These are phyloP conservation scores for Coemansia sp. DNA, from an alignment of 192 early-diverging fungal genomes.

Conservation along the genomic window DNA sequence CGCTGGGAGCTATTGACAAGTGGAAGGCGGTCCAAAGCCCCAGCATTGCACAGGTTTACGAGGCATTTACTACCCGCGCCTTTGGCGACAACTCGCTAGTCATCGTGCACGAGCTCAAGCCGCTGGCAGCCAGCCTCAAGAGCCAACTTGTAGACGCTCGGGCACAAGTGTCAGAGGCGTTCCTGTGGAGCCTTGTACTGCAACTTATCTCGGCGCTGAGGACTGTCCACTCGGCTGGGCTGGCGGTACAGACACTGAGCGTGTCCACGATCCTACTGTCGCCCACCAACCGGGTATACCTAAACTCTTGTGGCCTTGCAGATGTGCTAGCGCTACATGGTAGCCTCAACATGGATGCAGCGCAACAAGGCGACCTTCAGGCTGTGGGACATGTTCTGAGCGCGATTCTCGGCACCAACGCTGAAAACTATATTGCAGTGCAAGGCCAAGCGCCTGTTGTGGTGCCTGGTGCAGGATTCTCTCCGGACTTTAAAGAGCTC, in stretches of 20 bases:
- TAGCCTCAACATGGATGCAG: slow-evolving; percentile 17
- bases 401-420: slow-evolving; percentile 18
- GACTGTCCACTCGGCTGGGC: slow-evolving; percentile 76
- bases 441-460: slow-evolving; percentile 61
- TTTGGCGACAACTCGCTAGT: slow-evolving; percentile 97
- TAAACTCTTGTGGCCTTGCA: slow-evolving; percentile 36
- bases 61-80: slow-evolving; percentile 93
- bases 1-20: slow-evolving; percentile 78
- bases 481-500: slow-evolving; percentile 80
- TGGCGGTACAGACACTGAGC: slow-evolving; percentile 78
- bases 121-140: slow-evolving; percentile 48
- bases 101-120: slow-evolving; percentile 94
- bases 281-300: slow-evolving; percentile 69
- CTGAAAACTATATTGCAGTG: slow-evolving; percentile 16
- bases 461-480: slow-evolving; percentile 67
- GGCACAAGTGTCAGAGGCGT: slow-evolving; percentile 19
- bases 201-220: slow-evolving; percentile 57
- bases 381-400: slow-evolving; percentile 34
- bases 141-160: slow-evolving; percentile 16
- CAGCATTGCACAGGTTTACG: slow-evolving; percentile 81
- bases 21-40: slow-evolving; percentile 85
- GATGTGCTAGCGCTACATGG: slow-evolving; percentile 27
- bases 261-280: slow-evolving; percentile 83
- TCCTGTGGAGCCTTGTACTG: slow-evolving; percentile 44
- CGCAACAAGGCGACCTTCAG: slow-evolving; percentile 34